Evolutionary conservation across 2,329 filamentous ascomycete genomes (phyloP).

Genomic region (Proliferodiscus dingleyae): DNA sequence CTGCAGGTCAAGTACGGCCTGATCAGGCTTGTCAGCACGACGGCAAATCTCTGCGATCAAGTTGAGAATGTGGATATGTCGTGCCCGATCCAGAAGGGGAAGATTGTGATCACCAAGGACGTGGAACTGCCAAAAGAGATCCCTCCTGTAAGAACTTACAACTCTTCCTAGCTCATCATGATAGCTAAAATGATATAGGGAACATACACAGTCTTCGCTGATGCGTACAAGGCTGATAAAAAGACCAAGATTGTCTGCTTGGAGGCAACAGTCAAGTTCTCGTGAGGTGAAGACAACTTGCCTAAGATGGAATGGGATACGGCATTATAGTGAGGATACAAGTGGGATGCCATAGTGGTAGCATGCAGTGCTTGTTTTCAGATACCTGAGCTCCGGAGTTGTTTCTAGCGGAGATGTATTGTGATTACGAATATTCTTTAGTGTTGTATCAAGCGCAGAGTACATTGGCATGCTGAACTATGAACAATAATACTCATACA

Average conservation of each 20-base stretch:
- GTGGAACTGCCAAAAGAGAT: constrained; percentile 84
- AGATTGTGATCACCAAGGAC: constrained; percentile 68
- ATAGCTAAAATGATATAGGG: constrained; percentile 51
- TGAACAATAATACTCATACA: background rate
- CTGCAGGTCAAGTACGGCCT: constrained; percentile 90
- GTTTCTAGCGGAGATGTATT: constrained; percentile 11
- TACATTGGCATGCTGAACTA: background rate
- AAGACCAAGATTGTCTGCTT: constrained; percentile 84
- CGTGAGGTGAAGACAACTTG: constrained; percentile 1
- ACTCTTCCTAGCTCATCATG: background rate
- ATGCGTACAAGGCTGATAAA: constrained; percentile 71
- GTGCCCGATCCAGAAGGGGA: constrained; percentile 81
- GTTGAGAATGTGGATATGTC: constrained; percentile 80
- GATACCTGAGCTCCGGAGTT: constrained; percentile 23
- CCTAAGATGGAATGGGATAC: background rate
- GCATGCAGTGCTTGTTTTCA: constrained; percentile 17
- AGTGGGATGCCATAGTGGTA: constrained; percentile 1
- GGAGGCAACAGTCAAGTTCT: constrained; percentile 65
- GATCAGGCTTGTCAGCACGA: constrained; percentile 79
- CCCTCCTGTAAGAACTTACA: constrained; percentile 68
- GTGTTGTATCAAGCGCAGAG: background rate
- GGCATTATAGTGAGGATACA: background rate
- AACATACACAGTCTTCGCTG: constrained; percentile 82
- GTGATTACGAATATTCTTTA: constrained; percentile 11
- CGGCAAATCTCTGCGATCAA: constrained; percentile 82